These are phyloP conservation scores for Penicillium longicatenatum DNA, from an alignment of 495 filamentous ascomycete species.

Conservation along the genomic window DNA sequence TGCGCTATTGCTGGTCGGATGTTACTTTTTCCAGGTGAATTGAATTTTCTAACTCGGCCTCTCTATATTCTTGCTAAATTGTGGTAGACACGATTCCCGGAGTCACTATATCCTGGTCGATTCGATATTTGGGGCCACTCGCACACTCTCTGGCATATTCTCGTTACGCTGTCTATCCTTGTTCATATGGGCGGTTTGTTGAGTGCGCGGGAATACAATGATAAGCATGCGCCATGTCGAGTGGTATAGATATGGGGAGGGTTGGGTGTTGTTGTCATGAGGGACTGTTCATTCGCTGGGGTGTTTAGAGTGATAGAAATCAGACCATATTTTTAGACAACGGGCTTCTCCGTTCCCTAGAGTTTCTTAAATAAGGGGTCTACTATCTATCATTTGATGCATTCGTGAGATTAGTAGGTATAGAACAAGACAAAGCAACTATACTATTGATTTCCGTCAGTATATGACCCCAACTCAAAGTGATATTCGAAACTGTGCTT, in stretches of 20 bases:
- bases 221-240: conserved; percentile 10
- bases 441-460: no score
- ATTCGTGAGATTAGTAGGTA: no score
- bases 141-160: conserved; percentile 27
- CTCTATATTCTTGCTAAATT: background rate
- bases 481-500: no score
- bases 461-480: no score
- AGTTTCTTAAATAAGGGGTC: no score
- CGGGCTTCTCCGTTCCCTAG: no score
- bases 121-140: conserved; percentile 27
- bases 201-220: conserved; percentile 19
- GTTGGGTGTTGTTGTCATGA: background rate
- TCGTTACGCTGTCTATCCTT: conserved; percentile 20
- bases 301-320: background rate
- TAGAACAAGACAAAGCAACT: no score
- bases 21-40: conserved; percentile 22
- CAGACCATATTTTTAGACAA: background rate
- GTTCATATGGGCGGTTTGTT: conserved; percentile 21
- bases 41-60: background rate
- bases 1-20: conserved; percentile 36
- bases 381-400: no score
- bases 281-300: background rate
- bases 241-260: background rate
- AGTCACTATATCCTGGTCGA: conserved; percentile 16
- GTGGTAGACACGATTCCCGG: conserved; percentile 20